These are phyloP conservation scores for Salvia hispanica DNA, from an alignment of 257 asterid genomes.

Conservation along the genomic window DNA sequence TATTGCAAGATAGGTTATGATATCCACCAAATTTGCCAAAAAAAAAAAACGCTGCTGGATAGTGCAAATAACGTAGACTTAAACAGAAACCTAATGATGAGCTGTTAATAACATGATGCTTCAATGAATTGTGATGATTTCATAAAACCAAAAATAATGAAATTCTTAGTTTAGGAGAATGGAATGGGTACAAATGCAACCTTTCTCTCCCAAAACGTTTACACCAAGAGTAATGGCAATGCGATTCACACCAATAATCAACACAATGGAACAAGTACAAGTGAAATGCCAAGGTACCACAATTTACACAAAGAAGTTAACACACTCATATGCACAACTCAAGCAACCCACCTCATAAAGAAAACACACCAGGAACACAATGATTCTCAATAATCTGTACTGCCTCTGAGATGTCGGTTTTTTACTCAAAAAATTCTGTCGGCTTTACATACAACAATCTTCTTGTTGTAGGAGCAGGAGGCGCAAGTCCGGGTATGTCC, in stretches of 20 bases:
- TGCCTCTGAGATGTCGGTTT: constrained; percentile 13
- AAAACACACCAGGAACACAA: constrained; percentile 28
- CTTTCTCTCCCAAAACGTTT: constrained; percentile 23
- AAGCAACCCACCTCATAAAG: constrained; percentile 24
- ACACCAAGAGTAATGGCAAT: constrained; percentile 31
- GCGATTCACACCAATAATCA: constrained; percentile 30
- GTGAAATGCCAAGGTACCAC: constrained; percentile 15
- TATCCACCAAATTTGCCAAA: not conserved
- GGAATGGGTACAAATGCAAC: not conserved
- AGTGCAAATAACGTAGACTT: not conserved
- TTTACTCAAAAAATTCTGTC: constrained; percentile 37
- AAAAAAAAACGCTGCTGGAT: not conserved
- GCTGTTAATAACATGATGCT: not conserved
- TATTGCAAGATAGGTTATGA: too few relatives aligned
- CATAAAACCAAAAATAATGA: not conserved
- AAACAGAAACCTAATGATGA: not conserved
- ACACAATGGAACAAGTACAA: constrained; percentile 6
- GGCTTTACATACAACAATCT: constrained; percentile 62
- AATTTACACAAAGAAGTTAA: constrained; percentile 43
- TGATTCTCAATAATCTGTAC: constrained; percentile 13
- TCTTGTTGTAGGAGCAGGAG: constrained; percentile 91
- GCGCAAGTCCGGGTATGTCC: constrained; percentile 96
- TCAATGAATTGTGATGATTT: not conserved
- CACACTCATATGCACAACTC: constrained; percentile 43
- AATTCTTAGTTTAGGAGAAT: not conserved